Evolutionary conservation across 345 rosid genomes (phyloP), one percentile per base, ranked within the genome.

Genomic region (Rhizophora mangle): DNA sequence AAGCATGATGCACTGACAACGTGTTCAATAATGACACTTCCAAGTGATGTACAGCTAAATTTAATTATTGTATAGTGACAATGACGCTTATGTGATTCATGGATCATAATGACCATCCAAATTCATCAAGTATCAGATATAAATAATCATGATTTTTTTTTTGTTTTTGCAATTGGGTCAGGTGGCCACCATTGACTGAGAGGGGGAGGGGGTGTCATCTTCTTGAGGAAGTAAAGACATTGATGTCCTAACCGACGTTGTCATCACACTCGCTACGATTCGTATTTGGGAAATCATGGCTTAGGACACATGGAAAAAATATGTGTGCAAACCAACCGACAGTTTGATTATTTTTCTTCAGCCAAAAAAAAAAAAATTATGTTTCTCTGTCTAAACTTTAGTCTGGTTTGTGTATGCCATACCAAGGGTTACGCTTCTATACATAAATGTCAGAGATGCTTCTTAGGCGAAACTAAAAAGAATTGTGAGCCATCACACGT

Each of bases 201-300:
- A 55, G 31, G 64, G 21, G 29, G 16, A 10, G 13, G 18, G 49
- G 18, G 5, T 43, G 49, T 15, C 19, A 8, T 34, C 21, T 27
- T 9, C 43, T 20, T n/a, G 30, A 63, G 30, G 30, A 63, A 26
- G 60, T 37, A 46, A 56, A 8, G 27, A 27, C 71, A 29, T 31
- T 60, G 76, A 82, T 65, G 52, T 27, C 20, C 53, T 49, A 80
- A 77, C 86, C 83, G 82, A 74, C 86, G 16, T 39, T 77, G 62
- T 70, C 84, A 75, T 80, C 81, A 83, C 6, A 8, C 0, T 3
- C 4, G 24, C 19, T 20, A 8, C 29, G 4, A 13, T 13, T 11
- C 18, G 16, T 43, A 43, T 43, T 43, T 26, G 2, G 15, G 30
- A 26, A 8, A 26, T 8, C 21, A 30, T n/a, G 5, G 16, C 60